Conservation (phyloP, 2,329 filamentous ascomycete species). For the Alternaria dauci region DNA sequence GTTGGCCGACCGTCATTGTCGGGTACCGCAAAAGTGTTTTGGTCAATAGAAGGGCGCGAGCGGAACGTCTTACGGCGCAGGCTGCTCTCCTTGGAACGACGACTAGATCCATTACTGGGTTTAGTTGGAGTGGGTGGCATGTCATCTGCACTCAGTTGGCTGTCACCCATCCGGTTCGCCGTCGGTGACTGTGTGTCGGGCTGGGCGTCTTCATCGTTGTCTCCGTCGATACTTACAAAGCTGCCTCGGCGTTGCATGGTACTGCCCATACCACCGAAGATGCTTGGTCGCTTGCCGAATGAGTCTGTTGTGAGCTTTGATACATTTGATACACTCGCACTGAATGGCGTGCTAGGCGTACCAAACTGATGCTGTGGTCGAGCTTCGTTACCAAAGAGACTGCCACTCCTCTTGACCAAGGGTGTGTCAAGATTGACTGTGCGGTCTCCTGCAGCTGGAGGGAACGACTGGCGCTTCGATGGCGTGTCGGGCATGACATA, state of each 20-base stretch:
- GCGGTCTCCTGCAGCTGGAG: constrained; percentile 60
- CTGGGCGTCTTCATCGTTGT: constrained; percentile 73
- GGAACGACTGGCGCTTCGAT: constrained; percentile 87
- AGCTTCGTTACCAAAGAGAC: constrained; percentile 70
- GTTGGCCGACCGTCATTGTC: constrained; percentile 39
- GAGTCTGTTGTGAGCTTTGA: constrained; percentile 70
- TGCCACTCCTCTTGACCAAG: constrained; percentile 41
- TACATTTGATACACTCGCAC: constrained; percentile 65
- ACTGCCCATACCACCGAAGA: constrained; percentile 67
- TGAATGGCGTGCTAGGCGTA: constrained; percentile 83
- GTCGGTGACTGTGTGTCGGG: constrained; percentile 63
- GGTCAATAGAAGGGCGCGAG: constrained; percentile 54
- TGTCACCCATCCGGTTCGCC: constrained; percentile 61
- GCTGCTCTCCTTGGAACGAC: constrained; percentile 61
- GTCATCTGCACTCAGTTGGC: constrained; percentile 71
- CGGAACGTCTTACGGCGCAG: constrained; percentile 60
- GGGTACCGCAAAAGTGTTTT: constrained; percentile 57
- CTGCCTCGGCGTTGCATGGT: constrained; percentile 69
- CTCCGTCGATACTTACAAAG: constrained; percentile 81
- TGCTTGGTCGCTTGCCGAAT: constrained; percentile 70
- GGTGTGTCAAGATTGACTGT: constrained; percentile 54
- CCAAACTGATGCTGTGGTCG: constrained; percentile 77
- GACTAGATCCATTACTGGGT: constrained; percentile 58
- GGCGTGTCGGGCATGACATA: constrained; percentile 91
- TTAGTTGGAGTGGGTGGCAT: constrained; percentile 96